These are phyloP conservation scores for Rhizomucor miehei DNA, from an alignment of 371 early-diverging fungal genomes.

Conservation along the genomic window DNA sequence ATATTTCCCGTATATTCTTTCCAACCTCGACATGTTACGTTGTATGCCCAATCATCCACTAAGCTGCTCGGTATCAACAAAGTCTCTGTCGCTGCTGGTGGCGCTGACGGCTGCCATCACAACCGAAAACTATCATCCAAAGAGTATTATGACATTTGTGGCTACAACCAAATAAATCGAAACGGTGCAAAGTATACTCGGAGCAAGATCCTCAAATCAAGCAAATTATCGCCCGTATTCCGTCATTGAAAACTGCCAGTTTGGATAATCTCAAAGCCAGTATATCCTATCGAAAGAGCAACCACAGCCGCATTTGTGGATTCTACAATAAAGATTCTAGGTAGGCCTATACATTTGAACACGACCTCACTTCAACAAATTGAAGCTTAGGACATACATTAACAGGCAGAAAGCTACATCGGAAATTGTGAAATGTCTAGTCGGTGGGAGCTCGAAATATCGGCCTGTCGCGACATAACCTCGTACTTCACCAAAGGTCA, in stretches of 20 bases:
- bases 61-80: too few relatives aligned
- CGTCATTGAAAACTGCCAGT: neutral
- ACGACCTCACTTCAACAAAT: neutral
- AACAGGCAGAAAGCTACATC: conserved; percentile 2
- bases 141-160: neutral
- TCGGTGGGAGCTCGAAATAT: neutral
- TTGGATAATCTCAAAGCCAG: neutral
- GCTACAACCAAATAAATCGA: neutral
- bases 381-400: conserved; percentile 1
- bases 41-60: too few relatives aligned
- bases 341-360: neutral
- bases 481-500: too few relatives aligned
- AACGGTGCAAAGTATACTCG: neutral
- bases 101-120: too few relatives aligned
- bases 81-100: too few relatives aligned
- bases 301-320: neutral
- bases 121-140: too few relatives aligned
- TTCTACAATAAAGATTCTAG: neutral
- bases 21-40: too few relatives aligned
- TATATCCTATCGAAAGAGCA: neutral
- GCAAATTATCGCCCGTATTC: neutral
- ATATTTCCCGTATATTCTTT: too few relatives aligned
- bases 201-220: neutral
- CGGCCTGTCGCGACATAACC: neutral
- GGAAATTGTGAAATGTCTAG: neutral